Base-by-base conservation (phyloP, 306 rosid species). In the Medicago ruthenica region DNA sequence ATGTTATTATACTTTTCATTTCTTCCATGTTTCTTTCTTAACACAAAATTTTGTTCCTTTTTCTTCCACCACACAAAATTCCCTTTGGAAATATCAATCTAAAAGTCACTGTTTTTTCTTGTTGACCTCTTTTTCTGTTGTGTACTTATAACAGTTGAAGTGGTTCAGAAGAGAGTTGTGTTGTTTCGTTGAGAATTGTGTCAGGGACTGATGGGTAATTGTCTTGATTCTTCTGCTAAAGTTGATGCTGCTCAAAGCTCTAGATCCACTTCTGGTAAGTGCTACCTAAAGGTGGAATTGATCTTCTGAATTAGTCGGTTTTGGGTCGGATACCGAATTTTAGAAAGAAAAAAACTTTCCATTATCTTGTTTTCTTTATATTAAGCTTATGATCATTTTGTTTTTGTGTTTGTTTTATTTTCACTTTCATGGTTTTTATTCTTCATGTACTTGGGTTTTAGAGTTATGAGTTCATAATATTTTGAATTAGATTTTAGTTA, bases 201-300 rank as follows among this genome's bases (percentile, higher is more conserved):
- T 45, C 37, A 68, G 61, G 5, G 42, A 16, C 8, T 34, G 9
- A 94, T 94, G 97, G 98, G 98, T 71, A 94, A 94, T 86, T 91
- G 98, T 77, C 44, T 91, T 24, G 86, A 54, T 91, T 92, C 94
- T 69, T 89, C 97, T 63, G 96, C 97, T 37, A 91, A 85, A 83
- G 84, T 91, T 45, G 91, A 94, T 73, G 75, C 82, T 2, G 84
- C 90, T 39, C 98, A 85, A 51, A 86, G 85, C 73, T 82, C 90
- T 39, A 81, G 74, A 79, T 79, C 86, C 55, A 86, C 83, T 79
- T 86, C 80, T 73, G 97, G 98, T 94, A 61, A 61, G 5, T 24
- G 0, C 2, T 14, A 60, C 7, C 40, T 21, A 22, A 20, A 1
- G 1, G 36, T 31, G 6, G 6, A 5, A 31, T 31, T 5, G 37